Conservation (phyloP, 768 basidiomycete genomes). For the Suillus bovinus region DNA sequence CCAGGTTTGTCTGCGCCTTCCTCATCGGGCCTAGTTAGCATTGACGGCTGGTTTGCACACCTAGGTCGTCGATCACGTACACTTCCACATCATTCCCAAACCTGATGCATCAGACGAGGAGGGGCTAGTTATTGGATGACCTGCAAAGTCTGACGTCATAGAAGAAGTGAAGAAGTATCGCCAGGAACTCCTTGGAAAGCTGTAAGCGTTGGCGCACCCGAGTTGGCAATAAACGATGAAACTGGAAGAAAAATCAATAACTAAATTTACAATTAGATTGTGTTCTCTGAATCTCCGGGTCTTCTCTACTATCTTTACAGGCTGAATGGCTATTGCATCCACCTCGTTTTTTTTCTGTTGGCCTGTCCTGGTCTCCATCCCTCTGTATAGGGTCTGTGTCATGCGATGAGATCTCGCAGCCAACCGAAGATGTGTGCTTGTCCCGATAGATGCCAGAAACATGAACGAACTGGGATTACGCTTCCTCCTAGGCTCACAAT, state of each 20-base stretch:
- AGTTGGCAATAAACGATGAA: not conserved
- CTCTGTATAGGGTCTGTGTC: no score
- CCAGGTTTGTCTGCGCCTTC: constrained; percentile 39
- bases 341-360: no score
- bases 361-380: no score
- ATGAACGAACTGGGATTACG: no score
- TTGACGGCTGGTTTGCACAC: not conserved
- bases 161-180: constrained; percentile 28
- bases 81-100: constrained; percentile 95
- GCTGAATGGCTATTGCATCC: no score
- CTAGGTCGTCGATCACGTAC: constrained; percentile 81
- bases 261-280: not conserved
- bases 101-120: constrained; percentile 59
- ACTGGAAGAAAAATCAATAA: not conserved
- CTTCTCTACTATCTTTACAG: not conserved
- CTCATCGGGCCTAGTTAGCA: not conserved
- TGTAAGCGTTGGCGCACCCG: constrained; percentile 1
- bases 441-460: no score
- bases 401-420: no score
- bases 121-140: constrained; percentile 84
- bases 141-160: constrained; percentile 16
- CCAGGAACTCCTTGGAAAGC: constrained; percentile 17
- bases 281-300: not conserved
- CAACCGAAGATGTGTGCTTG: no score
- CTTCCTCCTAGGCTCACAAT: not conserved